Base-by-base conservation (phyloP, 495 filamentous ascomycete species). In the Clavariopsis aquatica region DNA sequence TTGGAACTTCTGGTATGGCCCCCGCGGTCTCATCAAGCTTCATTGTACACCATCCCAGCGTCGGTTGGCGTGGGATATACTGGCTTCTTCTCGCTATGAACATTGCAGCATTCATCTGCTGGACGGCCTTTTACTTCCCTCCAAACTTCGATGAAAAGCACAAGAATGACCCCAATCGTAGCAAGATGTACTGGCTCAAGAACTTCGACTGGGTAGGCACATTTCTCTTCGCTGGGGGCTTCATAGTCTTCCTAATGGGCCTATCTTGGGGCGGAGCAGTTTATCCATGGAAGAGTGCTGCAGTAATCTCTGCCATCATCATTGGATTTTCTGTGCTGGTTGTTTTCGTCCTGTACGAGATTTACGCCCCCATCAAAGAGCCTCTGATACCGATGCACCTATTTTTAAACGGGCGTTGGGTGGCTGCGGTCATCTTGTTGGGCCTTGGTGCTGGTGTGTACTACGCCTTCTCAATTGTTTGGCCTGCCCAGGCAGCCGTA, bases 211-310 rank as follows among this genome's bases (percentile, higher is more conserved):
- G 36, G 3, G 26, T 62, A 4, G 63, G 57, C n/a, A 49, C 51
- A 0, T 12, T 61, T 2, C 57, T 66, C 0, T 66, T 54, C 23
- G 27, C 41, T 43, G 29, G 13, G 13, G 63, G 63, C 4, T 46
- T 61, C 3, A 19, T 66, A 2, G 24, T 66, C 12, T 66, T 66
- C 28, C 45, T 66, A 19, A 53, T 66, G n/a, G 62, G 62, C 36
- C 34, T 47, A 4, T 47, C 36, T 29, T 59, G 56, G 56, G 56
- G 56, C 17, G 56, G 56, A 9, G 41, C 12, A 6, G 43, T 49
- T 9, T 59, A 59, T 59, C 56, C 56, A 9, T 59, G 56, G 56
- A 49, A 46, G n/a, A 27, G 20, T 5, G 56, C 38, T 13, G 13
- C 24, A 1, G 43, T 59, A 6, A 59, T 59, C 41, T 24, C 38